A percentile compares a stretch with the other conserved stretches of the same genome.
Evolutionary conservation across 768 basidiomycete species (phyloP).

Genomic region (Collybia mongolica): DNA sequence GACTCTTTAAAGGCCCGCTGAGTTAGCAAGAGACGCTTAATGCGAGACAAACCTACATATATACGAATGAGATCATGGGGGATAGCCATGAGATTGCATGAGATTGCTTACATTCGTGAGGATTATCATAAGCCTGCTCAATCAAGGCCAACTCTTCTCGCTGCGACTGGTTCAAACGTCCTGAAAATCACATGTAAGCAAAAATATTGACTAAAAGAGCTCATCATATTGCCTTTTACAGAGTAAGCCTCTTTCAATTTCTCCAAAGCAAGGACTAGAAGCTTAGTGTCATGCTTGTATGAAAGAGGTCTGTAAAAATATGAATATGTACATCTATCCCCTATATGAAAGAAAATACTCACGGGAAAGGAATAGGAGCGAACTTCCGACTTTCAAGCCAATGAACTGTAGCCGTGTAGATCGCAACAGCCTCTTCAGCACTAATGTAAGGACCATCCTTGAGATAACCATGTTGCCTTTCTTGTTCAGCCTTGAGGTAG

Average conservation of each 20-base stretch:
- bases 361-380: slow-evolving; percentile 98
- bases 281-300: slow-evolving; percentile 98
- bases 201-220: background rate
- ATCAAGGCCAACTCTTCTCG: slow-evolving; percentile 97
- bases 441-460: slow-evolving; percentile 99
- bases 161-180: slow-evolving; percentile 95
- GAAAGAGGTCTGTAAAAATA: slow-evolving; percentile 68
- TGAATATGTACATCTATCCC: background rate
- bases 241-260: slow-evolving; percentile 99
- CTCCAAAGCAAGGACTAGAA: slow-evolving; percentile 94
- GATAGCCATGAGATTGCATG: background rate
- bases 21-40: slow-evolving; percentile 94
- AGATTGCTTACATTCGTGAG: slow-evolving; percentile 80
- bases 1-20: slow-evolving; percentile 99
- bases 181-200: slow-evolving; percentile 12
- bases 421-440: slow-evolving; percentile 97
- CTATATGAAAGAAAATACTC: slow-evolving; percentile 22
- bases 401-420: slow-evolving; percentile 98
- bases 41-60: slow-evolving; percentile 77
- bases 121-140: slow-evolving; percentile 99
- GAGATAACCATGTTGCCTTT: slow-evolving; percentile 96
- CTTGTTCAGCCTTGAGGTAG: slow-evolving; percentile 98
- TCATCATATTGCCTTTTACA: slow-evolving; percentile 64
- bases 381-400: slow-evolving; percentile 99
- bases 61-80: background rate